Conservation (phyloP, 2,329 filamentous ascomycete species). For the Epichloe baconii region DNA sequence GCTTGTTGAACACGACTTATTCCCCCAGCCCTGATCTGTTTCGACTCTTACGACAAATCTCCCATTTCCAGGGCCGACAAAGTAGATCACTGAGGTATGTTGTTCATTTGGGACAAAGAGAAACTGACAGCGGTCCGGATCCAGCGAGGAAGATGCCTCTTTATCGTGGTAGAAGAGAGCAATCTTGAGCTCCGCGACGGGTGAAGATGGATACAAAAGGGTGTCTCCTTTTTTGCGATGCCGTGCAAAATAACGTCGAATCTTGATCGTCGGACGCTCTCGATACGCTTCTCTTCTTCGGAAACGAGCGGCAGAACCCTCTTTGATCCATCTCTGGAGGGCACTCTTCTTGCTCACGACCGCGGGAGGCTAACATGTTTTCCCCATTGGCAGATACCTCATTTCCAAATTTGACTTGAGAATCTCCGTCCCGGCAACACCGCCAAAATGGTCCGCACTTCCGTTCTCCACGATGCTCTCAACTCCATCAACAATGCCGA, state of each 20-base stretch:
- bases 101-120: conserved; percentile 7
- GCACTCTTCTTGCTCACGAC: conserved; percentile 58
- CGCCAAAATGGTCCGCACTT: conserved; percentile 97
- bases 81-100: conserved; percentile 30
- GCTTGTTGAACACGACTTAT: conserved; percentile 6
- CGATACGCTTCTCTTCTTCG: conserved; percentile 53
- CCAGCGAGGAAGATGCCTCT: conserved; percentile 28
- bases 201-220: conserved; percentile 8
- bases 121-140: conserved; percentile 18
- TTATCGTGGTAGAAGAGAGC: conserved; percentile 46
- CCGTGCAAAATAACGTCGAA: not conserved
- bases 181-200: conserved; percentile 33
- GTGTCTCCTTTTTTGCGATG: not conserved
- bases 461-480: conserved; percentile 97
- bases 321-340: conserved; percentile 37
- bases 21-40: not conserved
- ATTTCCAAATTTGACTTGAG: conserved; percentile 56
- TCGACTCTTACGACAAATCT: not conserved
- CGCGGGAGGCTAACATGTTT: conserved; percentile 47
- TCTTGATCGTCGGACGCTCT: conserved; percentile 8
- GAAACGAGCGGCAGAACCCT: conserved; percentile 61
- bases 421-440: conserved; percentile 51
- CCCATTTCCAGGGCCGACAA: conserved; percentile 1
- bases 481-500: conserved; percentile 99
- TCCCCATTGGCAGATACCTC: conserved; percentile 46